These are phyloP conservation scores for Phanerodontia chrysosporium DNA, from an alignment of 768 basidiomycete genomes.

Conservation along the genomic window DNA sequence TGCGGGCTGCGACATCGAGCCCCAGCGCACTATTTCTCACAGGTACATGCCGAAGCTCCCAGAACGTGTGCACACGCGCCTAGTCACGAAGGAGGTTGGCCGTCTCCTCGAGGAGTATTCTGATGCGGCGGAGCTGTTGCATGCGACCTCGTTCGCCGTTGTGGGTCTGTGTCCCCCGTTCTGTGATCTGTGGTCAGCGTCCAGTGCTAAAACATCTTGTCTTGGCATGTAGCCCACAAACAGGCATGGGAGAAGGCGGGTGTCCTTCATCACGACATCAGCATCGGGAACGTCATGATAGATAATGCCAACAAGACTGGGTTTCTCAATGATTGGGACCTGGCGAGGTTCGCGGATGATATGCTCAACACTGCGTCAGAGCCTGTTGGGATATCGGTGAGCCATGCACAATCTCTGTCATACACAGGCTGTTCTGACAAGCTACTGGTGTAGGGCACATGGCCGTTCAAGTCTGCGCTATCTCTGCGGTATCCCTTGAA, in stretches of 20 bases:
- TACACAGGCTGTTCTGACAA: not conserved
- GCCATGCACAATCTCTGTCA: not conserved
- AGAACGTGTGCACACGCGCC: not conserved
- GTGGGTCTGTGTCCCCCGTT: not conserved
- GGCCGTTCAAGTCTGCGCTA: not conserved
- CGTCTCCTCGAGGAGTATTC: not conserved
- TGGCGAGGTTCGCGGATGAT: not conserved
- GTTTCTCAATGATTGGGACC: not conserved
- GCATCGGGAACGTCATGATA: slow-evolving; percentile 2
- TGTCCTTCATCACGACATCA: slow-evolving; percentile 9
- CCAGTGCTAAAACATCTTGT: not conserved
- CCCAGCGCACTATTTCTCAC: not conserved
- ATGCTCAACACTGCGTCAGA: not conserved
- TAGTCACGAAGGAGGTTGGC: not conserved
- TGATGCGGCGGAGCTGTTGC: not conserved
- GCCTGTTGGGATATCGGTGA: not conserved
- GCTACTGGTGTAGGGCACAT: not conserved
- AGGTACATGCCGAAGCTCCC: not conserved
- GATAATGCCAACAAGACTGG: not conserved
- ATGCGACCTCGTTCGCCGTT: not conserved
- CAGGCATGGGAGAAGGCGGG: not conserved
- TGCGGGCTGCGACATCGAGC: not conserved
- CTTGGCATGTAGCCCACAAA: not conserved
- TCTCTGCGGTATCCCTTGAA: not conserved
- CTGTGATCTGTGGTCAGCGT: not conserved